These are phyloP conservation scores for Lodderomyces metapsilosis DNA, from an alignment of 1,139 yeast species.

Conservation along the genomic window DNA sequence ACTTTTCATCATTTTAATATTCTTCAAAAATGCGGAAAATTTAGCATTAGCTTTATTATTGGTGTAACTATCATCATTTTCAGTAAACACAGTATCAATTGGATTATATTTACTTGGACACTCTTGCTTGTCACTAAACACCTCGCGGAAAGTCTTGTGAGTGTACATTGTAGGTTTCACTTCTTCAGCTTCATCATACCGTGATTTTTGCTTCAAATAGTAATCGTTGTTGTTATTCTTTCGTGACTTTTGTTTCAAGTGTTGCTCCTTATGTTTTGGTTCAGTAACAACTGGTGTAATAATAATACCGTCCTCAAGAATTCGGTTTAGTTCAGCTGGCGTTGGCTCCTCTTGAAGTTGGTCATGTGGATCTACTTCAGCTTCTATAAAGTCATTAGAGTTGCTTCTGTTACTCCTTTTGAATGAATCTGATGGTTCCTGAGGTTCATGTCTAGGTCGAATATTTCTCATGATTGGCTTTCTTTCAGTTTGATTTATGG, in stretches of 20 bases:
- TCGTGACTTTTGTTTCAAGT: conserved; percentile 2
- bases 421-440: conserved; percentile 3
- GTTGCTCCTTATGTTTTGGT: neutral
- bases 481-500: conserved; percentile 3
- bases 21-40: conserved; percentile 20
- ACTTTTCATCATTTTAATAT: conserved; percentile 29
- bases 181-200: conserved; percentile 32
- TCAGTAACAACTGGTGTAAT: neutral
- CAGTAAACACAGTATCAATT: conserved; percentile 42
- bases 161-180: conserved; percentile 40
- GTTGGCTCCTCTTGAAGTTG: conserved; percentile 32
- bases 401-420: neutral
- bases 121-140: conserved; percentile 35
- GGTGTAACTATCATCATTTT: conserved; percentile 28
- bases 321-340: conserved; percentile 35
- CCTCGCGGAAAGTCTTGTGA: conserved; percentile 42
- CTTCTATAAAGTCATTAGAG: conserved; percentile 5
- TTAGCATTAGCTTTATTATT: conserved; percentile 6
- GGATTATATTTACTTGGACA: conserved; percentile 36
- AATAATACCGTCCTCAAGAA: conserved; percentile 17
- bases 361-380: conserved; percentile 27
- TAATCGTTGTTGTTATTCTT: conserved; percentile 25
- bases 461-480: conserved; percentile 11
- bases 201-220: conserved; percentile 38
- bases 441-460: conserved; percentile 9